Percentiles rank a stretch among this genome's conserved stretches.
phyloP scores from a whole-genome alignment of 2,329 filamentous ascomycete species.

The Colletotrichum sp. region DNA sequence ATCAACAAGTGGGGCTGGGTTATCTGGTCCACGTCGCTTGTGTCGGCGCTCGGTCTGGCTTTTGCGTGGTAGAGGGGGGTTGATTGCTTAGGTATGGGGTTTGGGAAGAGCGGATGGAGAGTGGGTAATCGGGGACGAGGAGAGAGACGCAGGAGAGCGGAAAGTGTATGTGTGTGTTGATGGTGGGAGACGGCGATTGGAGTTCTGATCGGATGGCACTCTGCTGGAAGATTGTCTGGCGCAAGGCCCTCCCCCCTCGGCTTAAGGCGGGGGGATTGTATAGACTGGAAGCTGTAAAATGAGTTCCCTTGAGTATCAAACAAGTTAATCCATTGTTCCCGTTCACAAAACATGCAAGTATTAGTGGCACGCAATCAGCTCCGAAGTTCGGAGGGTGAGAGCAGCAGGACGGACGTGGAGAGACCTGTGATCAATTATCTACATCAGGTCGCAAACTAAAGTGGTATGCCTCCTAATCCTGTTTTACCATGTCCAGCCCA shows the following conservation, averaged over 20 bases:
- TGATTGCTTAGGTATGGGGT: background rate
- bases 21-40: conserved; percentile 52
- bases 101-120: background rate
- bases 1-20: conserved; percentile 52
- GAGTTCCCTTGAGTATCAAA: conserved; percentile 21
- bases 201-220: conserved; percentile 16
- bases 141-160: background rate
- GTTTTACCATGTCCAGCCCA: conserved; percentile 17
- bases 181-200: conserved; percentile 9
- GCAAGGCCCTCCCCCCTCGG: background rate
- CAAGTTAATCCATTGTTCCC: conserved; percentile 5
- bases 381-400: background rate
- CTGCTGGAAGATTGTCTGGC: conserved; percentile 7
- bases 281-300: conserved; percentile 22
- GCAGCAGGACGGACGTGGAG: background rate
- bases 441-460: background rate
- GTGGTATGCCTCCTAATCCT: conserved; percentile 16
- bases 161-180: background rate
- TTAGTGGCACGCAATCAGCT: background rate
- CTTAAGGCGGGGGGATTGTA: conserved; percentile 8
- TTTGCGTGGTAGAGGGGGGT: conserved; percentile 47
- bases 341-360: too few relatives aligned
- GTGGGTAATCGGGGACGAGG: background rate
- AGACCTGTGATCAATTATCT: background rate
- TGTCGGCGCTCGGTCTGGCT: conserved; percentile 50